Base-by-base conservation (phyloP, 2,329 filamentous ascomycete genomes). In the Boeremia lycopersici region DNA sequence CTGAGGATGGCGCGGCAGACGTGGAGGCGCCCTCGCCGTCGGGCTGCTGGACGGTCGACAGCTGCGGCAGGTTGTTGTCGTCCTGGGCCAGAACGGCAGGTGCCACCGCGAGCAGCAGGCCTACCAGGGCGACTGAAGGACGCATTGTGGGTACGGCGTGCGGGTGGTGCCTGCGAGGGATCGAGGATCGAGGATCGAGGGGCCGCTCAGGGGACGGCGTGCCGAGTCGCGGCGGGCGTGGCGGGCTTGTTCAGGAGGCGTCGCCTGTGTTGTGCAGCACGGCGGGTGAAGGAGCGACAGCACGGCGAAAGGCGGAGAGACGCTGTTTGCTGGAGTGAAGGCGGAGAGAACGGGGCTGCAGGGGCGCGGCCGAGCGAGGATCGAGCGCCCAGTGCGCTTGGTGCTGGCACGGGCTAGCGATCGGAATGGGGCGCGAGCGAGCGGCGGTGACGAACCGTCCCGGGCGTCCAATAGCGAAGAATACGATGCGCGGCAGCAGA, bases 251-350 rank as follows among this genome's bases (percentile, higher is more conserved):
- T n/a, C n/a, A n/a, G n/a, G n/a, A n/a, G n/a, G 19, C 19, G 19
- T 23, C 19, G 5, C 19, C 5, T 23, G 19, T 43, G 42, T 30
- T 25, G 49, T 53, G 62, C 53, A 46, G 52, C 44, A 38, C 46
- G 56, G 44, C 58, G 55, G 56, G 66, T 64, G n/a, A 73, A 72
- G 64, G 69, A 74, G 60, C 65, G 70, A 69, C 67, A 61, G 68
- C 53, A 67, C 59, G 64, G 59, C 48, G 60, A 65, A 48, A 65
- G 63, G 60, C 48, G 59, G 61, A 60, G 62, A 60, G 50, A 42
- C 45, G 48, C 43, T 51, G 59, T 47, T 48, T 56, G 60, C 40
- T 51, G 49, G 61, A 59, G 57, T 59, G 60, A 52, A 61, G 60
- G 56, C 60, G 64, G 63, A 62, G 54, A 56, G 53, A 58, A 59